Base-by-base conservation (phyloP, 2,329 filamentous ascomycete genomes). In the Aspergillus persii region DNA sequence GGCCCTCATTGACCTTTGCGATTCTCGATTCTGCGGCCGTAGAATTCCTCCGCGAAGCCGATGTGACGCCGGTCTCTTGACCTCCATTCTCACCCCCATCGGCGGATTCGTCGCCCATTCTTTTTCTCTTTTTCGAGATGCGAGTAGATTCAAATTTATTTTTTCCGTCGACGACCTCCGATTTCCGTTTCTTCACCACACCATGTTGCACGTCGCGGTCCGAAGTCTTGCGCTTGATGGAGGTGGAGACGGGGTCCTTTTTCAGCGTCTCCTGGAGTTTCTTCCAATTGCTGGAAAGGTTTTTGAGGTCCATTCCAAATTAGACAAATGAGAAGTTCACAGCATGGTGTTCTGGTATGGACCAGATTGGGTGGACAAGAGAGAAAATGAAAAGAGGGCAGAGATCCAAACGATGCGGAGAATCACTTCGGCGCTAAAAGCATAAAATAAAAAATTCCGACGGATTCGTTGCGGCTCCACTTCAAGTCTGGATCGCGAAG, bases 1-100 rank as follows among this genome's bases (percentile, higher is more conserved):
- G 78, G 0, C 89, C 89, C 49, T 85, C 83, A 69, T 91, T 91
- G 61, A 88, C 78, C 49, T 81, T 82, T 53, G 83, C 81, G 44
- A 82, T 75, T 27, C 73, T 74, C 68, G 64, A 72, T 67, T 70
- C 77, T 63, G 66, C 67, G 6, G 65, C 53, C 41, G 49, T 83
- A 80, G 76, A 90, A 89, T 15, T 85, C 85, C 69, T 86, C 82
- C 36, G 84, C 83, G 44, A 89, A 71, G 59, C 84, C 80, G 67
- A 87, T 84, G 29, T 84, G 73, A 67, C 84, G 81, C 66, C 87
- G 84, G 62, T 87, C 82, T 64, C 84, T 80, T 11, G 84, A 81
- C 83, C 86, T 86, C 51, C 88, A 75, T 82, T 29, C 87, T 79
- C 15, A 44, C 31, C 56, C 50, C 50, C 63, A 36, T 60, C 48